Conservation (phyloP, 495 filamentous ascomycete species). For the Daldinia caldariorum region DNA sequence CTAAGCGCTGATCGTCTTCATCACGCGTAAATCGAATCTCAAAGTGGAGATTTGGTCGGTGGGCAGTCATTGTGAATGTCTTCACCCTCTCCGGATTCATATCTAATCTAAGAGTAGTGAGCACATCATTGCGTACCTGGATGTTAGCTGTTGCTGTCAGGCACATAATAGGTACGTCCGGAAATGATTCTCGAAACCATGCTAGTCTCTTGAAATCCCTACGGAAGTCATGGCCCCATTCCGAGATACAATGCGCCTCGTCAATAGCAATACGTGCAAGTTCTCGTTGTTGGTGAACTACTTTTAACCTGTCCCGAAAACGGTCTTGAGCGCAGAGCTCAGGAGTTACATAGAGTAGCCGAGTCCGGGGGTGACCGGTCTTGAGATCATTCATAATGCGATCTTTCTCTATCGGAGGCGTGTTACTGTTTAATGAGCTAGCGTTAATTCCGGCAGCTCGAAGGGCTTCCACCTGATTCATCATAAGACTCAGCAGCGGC, state of each 20-base stretch:
- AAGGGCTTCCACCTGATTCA: slow-evolving; percentile 89
- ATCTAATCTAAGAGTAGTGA: slow-evolving; percentile 75
- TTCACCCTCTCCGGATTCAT: slow-evolving; percentile 63
- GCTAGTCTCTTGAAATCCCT: slow-evolving; percentile 87
- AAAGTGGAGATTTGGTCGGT: slow-evolving; percentile 87
- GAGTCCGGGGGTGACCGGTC: slow-evolving; percentile 83
- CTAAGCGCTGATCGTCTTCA: slow-evolving; percentile 74
- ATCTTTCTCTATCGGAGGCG: slow-evolving; percentile 67
- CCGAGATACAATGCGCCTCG: slow-evolving; percentile 95
- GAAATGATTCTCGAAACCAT: slow-evolving; percentile 84
- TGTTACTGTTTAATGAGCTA: slow-evolving; percentile 87
- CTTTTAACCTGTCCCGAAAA: slow-evolving; percentile 77
- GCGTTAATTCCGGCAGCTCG: slow-evolving; percentile 78
- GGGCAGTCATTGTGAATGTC: slow-evolving; percentile 81
- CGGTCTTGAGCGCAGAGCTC: slow-evolving; percentile 82
- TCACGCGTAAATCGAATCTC: slow-evolving; percentile 87
- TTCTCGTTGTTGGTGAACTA: slow-evolving; percentile 83
- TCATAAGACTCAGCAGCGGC: slow-evolving; percentile 91
- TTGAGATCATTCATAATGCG: slow-evolving; percentile 80
- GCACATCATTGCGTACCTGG: slow-evolving; percentile 81
- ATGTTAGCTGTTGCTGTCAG: slow-evolving; percentile 90
- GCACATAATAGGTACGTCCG: slow-evolving; percentile 86
- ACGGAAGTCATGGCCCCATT: slow-evolving; percentile 99
- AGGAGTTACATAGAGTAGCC: slow-evolving; percentile 92
- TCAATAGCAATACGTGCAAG: slow-evolving; percentile 88